Conservation (phyloP, 495 filamentous ascomycete genomes). For the Tuber calosporum region DNA sequence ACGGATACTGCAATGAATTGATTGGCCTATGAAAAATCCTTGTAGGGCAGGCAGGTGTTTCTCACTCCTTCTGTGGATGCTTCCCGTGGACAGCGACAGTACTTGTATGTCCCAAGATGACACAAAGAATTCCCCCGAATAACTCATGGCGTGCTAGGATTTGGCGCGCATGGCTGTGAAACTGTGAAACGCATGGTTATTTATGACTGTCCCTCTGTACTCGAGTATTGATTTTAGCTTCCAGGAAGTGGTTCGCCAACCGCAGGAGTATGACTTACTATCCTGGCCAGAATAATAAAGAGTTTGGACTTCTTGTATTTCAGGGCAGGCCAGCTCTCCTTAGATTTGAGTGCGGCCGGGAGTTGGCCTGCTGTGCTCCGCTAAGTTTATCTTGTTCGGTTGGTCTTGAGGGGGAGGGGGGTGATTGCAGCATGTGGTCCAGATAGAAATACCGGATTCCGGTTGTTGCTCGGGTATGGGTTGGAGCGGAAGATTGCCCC, state of each 20-base stretch:
- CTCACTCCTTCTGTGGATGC: not conserved
- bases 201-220: not conserved
- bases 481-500: not conserved
- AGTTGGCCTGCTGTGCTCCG: not conserved
- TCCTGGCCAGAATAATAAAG: not conserved
- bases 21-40: not conserved
- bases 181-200: not conserved
- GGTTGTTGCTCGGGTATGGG: too few species aligned
- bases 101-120: not conserved
- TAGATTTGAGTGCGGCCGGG: not conserved
- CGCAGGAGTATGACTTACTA: not conserved
- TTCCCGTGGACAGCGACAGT: not conserved
- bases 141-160: not conserved
- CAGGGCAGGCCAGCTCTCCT: not conserved
- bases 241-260: not conserved
- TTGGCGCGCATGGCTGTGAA: not conserved
- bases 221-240: not conserved
- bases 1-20: not conserved
- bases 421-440: not conserved
- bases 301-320: not conserved
- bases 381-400: not conserved
- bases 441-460: not conserved
- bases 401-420: not conserved
- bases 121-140: not conserved
- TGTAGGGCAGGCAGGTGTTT: not conserved